Conservation (phyloP, 2,329 filamentous ascomycete genomes). For the Corniculantispora saksenae region DNA sequence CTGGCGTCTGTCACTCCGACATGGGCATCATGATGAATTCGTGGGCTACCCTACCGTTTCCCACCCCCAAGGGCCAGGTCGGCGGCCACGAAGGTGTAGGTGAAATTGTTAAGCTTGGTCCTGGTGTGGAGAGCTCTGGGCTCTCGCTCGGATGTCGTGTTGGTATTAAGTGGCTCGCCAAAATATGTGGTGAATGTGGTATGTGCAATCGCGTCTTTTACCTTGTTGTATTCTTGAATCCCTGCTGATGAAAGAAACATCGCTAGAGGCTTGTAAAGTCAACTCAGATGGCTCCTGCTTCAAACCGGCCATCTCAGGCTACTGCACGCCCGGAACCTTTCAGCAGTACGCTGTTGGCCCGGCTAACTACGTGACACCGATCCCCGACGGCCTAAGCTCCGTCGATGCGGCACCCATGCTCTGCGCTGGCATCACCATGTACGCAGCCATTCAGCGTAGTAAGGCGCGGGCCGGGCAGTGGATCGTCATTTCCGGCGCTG, state of each 20-base stretch:
- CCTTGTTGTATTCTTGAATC: too few species aligned
- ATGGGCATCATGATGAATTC: constrained; percentile 20
- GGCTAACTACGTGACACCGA: constrained; percentile 45
- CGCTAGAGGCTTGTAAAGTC: constrained; percentile 17
- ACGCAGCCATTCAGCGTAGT: constrained; percentile 71
- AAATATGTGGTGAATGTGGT: constrained; percentile 53
- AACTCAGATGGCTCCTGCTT: constrained; percentile 26
- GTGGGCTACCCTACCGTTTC: constrained; percentile 16
- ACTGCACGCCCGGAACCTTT: constrained; percentile 29
- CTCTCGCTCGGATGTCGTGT: constrained; percentile 69
- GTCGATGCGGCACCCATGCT: constrained; percentile 59
- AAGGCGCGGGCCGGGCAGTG: constrained; percentile 65
- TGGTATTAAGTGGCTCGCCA: constrained; percentile 68
- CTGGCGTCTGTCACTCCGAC: constrained; percentile 32
- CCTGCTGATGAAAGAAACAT: too few species aligned
- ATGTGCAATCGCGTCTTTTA: too few species aligned
- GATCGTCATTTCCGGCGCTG: constrained; percentile 73
- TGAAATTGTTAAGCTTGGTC: constrained; percentile 64
- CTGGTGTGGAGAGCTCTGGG: constrained; percentile 54
- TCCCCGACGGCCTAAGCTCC: constrained; percentile 37
- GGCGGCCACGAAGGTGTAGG: constrained; percentile 72
- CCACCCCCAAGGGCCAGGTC: constrained; percentile 31
- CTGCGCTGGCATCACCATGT: constrained; percentile 67
- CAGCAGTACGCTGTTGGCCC: constrained; percentile 27
- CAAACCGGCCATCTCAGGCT: constrained; percentile 29